Conservation (phyloP, 129 eudicot species). For the Calendula officinalis region DNA sequence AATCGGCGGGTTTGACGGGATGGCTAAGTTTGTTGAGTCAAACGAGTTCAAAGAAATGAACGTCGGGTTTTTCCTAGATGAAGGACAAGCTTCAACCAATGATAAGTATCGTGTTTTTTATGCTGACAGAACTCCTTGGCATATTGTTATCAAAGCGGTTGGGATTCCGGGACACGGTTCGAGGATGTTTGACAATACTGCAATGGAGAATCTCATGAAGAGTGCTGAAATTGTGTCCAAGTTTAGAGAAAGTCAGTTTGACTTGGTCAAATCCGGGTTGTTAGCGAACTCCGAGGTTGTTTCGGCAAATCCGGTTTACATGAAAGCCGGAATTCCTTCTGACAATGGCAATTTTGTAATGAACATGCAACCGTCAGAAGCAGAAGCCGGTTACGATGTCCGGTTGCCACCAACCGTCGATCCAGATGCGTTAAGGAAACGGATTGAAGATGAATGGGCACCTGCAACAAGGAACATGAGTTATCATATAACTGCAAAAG, state of each 20-base stretch:
- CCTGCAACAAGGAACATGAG: conserved; percentile 82
- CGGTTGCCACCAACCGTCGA: conserved; percentile 78
- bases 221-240: conserved; percentile 61
- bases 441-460: conserved; percentile 87
- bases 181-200: conserved; percentile 69
- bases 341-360: conserved; percentile 60
- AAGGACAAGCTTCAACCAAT: conserved; percentile 69
- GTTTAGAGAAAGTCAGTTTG: conserved; percentile 79
- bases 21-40: conserved; percentile 56
- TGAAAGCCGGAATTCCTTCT: conserved; percentile 73
- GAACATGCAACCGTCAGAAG: conserved; percentile 99
- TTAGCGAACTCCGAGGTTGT: conserved; percentile 64
- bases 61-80: conserved; percentile 81
- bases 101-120: conserved; percentile 73
- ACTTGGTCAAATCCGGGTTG: conserved; percentile 73
- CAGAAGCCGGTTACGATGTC: conserved; percentile 84
- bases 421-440: conserved; percentile 58
- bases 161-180: conserved; percentile 91
- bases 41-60: conserved; percentile 56
- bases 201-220: conserved; percentile 88
- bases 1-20: conserved; percentile 75
- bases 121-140: conserved; percentile 84
- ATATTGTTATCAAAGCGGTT: conserved; percentile 63
- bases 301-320: conserved; percentile 76
- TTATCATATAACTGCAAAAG: conserved; percentile 65